Conservation (phyloP, 345 rosid species). For the Xanthoceras sorbifolium region DNA sequence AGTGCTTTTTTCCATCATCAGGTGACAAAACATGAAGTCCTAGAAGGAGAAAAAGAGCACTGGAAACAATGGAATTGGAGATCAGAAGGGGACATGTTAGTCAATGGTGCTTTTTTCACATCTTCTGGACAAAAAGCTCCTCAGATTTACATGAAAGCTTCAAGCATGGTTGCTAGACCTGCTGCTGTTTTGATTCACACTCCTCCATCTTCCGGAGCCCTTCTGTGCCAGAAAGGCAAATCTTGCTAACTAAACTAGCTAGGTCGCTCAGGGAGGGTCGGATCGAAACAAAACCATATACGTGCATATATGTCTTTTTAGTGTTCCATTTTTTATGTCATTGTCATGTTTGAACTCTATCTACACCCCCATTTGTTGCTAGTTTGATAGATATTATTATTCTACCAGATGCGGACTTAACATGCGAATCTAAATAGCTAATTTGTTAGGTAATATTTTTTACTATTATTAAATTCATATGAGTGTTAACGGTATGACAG, state of each 20-base stretch:
- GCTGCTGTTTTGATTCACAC: conserved; percentile 42
- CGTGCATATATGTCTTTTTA: no score
- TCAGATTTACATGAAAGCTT: conserved; percentile 52
- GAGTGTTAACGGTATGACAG: no score
- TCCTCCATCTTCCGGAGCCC: conserved; percentile 49
- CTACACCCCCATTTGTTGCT: no score
- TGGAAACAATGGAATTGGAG: conserved; percentile 78
- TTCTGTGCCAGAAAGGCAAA: conserved; percentile 45
- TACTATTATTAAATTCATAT: no score
- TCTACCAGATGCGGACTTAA: no score
- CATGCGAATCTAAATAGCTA: no score
- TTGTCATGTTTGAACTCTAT: no score
- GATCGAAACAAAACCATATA: no score
- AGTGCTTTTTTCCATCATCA: conserved; percentile 17
- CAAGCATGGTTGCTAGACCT: conserved; percentile 70
- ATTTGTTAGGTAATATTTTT: no score
- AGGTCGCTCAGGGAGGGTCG: no score
- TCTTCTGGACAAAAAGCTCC: conserved; percentile 56
- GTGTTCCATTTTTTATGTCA: no score
- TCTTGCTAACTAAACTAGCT: conserved; percentile 36
- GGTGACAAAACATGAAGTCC: conserved; percentile 61
- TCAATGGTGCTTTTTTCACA: conserved; percentile 64
- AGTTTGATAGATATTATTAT: no score
- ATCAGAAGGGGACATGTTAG: conserved; percentile 62
- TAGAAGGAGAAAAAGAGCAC: conserved; percentile 24